Evolutionary conservation across 208 protist species (phyloP), one percentile per base, ranked within the genome.

Genomic region (Leishmania tropica): DNA sequence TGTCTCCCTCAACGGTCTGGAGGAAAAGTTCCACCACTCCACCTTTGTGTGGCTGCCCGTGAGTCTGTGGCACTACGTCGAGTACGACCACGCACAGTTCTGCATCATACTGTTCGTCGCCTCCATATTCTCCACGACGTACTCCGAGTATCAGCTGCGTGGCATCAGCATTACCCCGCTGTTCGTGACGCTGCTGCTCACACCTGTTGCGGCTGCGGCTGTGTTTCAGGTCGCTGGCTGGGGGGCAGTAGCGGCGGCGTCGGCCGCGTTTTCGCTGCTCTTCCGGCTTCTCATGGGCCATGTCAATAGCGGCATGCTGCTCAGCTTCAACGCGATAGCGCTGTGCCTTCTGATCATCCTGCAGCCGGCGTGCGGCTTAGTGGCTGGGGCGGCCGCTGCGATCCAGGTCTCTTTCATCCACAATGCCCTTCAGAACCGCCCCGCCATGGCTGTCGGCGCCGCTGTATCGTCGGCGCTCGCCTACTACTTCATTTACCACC

Each of bases 21-120:
- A 95, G 71, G 89, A 95, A 75, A 87, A 89, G 35, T 91, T 93
- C 40, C 90, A 93, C 85, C 92, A 93, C 81, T 90, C 92, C 77
- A 91, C 83, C 17, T 95, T 88, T 80, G 89, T 92, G 67, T 95
- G 88, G 87, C 76, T 93, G 40, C 87, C 88, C 24, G 64, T 92
- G 47, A 85, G 84, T 79, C 53, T 71, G 13, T 77, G 42, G 28
- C 45, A 67, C 42, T 93, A 92, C 71, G 85, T 95, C 31, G 83
- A 88, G 80, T 93, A 91, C 83, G 92, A 95, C 81, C 83, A 90
- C 68, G 80, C 86, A 35, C 92, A 95, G 78, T 92, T 93, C 75
- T 84, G 83, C 65, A 91, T 88, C 60, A 81, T 93, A 40, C 78
- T 89, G 35, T 88, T 93, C 65, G 87, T 92, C 11, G 82, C 87